Base-by-base conservation (phyloP, 2,329 filamentous ascomycete genomes). In the Ascosphaera apis region DNA sequence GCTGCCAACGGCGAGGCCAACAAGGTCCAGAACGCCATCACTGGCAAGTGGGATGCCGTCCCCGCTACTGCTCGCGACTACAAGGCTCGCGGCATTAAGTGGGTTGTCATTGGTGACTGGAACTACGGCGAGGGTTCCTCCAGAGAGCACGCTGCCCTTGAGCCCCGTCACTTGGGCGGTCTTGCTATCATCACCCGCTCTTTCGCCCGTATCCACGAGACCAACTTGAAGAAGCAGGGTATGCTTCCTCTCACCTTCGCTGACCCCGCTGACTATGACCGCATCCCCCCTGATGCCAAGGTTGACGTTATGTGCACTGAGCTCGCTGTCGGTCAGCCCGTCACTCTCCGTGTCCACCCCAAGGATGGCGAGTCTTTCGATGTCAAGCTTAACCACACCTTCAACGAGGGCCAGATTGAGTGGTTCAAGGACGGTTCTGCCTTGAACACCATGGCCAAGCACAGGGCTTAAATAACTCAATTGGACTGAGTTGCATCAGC, bases 181-280 rank as follows among this genome's bases (percentile, higher is more conserved):
- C 72, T 93, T 52, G 88, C 86, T 53, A 92, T 98, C 66, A 91
- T 98, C 57, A 84, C 78, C 54, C 77, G 82, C 55, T 81, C 72
- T 45, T 98, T 98, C 56, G 88, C 88, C 53, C 88, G 88, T 78
- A 98, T 98, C 55, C 88, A 98, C 71, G 88, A 98, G 71, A 98
- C 88, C 67, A 98, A 98, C 73, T 65, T 98, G 67, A 98, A 98
- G 81, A 98, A 98, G 77, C 88, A 98, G 73, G 88, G 88, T 63
- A 93, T 98, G 86, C 79, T 98, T 64, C 88, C 88, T 52, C 71
- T 98, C 45, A 95, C 84, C 50, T 98, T 98, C 65, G 62, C 72
- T 39, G 75, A 95, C 55, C 86, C 86, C 39, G 86, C 77, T 56
- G 88, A 98, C 61, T 98, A 98, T 61, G 88, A 98, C 60, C 91